phyloP scores from a whole-genome alignment of 805 yeast species.

The Cyberlindnera suaveolens region DNA sequence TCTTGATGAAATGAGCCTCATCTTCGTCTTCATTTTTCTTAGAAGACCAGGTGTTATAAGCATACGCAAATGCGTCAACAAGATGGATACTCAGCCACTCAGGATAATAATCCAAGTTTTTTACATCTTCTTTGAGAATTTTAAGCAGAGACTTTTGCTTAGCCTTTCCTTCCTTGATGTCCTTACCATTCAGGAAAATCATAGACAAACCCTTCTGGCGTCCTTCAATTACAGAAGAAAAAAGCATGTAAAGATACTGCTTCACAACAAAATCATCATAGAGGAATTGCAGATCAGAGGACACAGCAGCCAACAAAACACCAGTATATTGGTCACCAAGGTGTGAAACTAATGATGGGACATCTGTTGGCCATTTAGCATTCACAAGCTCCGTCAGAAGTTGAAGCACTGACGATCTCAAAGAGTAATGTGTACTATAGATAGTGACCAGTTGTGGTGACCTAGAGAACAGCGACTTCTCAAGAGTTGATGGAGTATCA shows the following conservation, averaged over 20 bases:
- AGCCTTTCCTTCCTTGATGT: conserved; percentile 11
- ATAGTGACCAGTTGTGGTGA: conserved; percentile 52
- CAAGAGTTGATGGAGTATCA: conserved; percentile 57
- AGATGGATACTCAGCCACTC: conserved; percentile 59
- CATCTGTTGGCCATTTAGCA: conserved; percentile 49
- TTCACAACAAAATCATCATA: conserved; percentile 48
- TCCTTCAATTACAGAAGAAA: conserved; percentile 62
- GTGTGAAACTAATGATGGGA: conserved; percentile 79
- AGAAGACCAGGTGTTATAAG: conserved; percentile 74
- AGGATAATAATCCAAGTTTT: conserved; percentile 49
- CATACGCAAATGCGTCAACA: conserved; percentile 65
- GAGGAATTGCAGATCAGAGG: conserved; percentile 51
- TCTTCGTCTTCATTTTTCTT: conserved; percentile 41
- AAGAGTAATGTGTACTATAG: conserved; percentile 42
- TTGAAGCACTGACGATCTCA: conserved; percentile 47
- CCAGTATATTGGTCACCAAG: conserved; percentile 62
- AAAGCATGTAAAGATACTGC: conserved; percentile 53
- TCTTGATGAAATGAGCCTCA: conserved; percentile 34
- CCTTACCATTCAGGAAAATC: conserved; percentile 55
- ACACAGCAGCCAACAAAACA: conserved; percentile 52
- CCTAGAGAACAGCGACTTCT: conserved; percentile 47
- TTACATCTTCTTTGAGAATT: conserved; percentile 49
- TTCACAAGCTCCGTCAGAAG: conserved; percentile 52
- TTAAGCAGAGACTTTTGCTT: conserved; percentile 40
- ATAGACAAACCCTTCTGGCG: conserved; percentile 76